Base-by-base conservation (phyloP, 805 yeast species). In the Teunomyces atbi region DNA sequence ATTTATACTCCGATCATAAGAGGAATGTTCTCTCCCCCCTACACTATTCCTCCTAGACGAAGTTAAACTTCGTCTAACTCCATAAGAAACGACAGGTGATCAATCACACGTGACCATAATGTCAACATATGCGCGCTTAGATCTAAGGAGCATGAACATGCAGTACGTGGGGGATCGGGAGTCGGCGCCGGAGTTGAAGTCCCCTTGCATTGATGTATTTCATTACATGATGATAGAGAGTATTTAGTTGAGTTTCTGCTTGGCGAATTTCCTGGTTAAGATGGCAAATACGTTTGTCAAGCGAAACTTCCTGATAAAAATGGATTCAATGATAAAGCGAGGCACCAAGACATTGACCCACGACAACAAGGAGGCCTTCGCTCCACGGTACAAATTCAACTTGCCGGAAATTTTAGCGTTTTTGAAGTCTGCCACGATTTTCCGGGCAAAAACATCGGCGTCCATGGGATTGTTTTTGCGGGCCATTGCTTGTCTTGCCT, bases 371-470 rank as follows among this genome's bases (percentile, higher is more conserved):
- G 57, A 51, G 3, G 83, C 77, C 61, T 63, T 61, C 0, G 66
- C 54, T 5, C 92, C 92, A 44, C 85, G 66, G 58, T 82, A 83
- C 12, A 76, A 66, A 57, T 83, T 78, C 36, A 84, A 73, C 15
- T 48, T 42, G 3, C 68, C 65, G 2, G 49, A 54, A 23, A 83
- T 66, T n/a, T 48, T 53, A 36, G 62, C 58, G 5, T 42, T 27
- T 50, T 69, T 73, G 48, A 72, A 71, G 52, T 82, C 86, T 33
- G 62, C 58, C n/a, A 79, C 79, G 1, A 85, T 81, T 40, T 70
- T 58, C 15, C 55, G 55, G 1, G 89, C 89, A 57, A 82, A 87
- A 1, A 45, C 60, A n/a, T 74, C 81, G 0, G 88, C 76, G 1
- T 66, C 45, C 78, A 83, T 79, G 21, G 94, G 92, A 16, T 65